Evolutionary conservation across 2,329 filamentous ascomycete genomes (phyloP), one percentile per base, ranked within the genome.

Genomic region (Penicillium sp.): DNA sequence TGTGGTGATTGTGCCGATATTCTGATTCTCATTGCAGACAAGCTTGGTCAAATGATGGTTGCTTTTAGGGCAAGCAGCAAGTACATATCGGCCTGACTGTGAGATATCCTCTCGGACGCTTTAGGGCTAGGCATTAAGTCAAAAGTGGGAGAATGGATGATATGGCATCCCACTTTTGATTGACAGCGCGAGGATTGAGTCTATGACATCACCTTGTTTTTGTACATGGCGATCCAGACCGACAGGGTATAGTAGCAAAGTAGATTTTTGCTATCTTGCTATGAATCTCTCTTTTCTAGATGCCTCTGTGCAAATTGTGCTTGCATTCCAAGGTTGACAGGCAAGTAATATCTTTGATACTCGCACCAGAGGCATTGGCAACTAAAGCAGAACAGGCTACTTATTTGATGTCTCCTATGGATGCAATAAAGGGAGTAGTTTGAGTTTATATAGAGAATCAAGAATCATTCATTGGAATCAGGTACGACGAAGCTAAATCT

Each of bases 21-120:
- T 8, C 13, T 22, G 14, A 4, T 6, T 31, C 32, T 43, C 47
- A 43, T 43, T 13, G 18, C 29, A 43, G 39, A n/a, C 39, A 43
- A 14, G 31, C 14, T 8, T n/a, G 16, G 18, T 55, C 50, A 58
- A 49, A 55, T 55, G 50, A 16, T 31, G 13, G 11, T 36, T 29
- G 7, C 5, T 43, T 49, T 49, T 49, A 43, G 47, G 29, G 39
- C 39, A 43, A 39, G 32, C 9, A 48, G 5, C 4, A 27, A 10
- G 3, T 18, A 24, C 2, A 9, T n/a, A 48, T 24, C 34, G 45
- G 18, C 32, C 18, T 32, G 14, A 27, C 21, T 34, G 29, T 11
- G 10, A 14, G 45, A 38, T 48, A 39, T 34, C 27, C 34, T 4
- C 2, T 29, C 34, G n/a, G n/a, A 27, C 14, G 38, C 10, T 38